These are phyloP conservation scores for Quillaja saponaria DNA, from an alignment of 306 rosid species.

Conservation along the genomic window DNA sequence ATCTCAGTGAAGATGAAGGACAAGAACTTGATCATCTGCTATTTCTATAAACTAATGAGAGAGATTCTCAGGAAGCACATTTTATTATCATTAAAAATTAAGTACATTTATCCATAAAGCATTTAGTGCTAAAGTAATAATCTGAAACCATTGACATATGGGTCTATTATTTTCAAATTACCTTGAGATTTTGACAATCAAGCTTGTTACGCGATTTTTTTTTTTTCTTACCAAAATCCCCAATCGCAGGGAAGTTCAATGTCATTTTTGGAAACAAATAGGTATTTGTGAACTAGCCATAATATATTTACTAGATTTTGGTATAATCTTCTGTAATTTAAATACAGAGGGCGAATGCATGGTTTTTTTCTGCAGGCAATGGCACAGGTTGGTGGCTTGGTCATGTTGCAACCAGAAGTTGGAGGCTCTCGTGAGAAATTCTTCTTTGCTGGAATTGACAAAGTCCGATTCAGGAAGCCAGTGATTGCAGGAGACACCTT, in stretches of 20 bases:
- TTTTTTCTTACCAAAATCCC: background rate
- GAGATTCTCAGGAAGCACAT: too few species aligned
- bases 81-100: too few species aligned
- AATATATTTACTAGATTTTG: too few species aligned
- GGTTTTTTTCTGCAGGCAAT: conserved; percentile 61
- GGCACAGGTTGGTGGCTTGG: conserved; percentile 96
- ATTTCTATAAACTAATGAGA: too few species aligned
- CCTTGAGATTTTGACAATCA: background rate
- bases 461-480: conserved; percentile 85
- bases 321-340: conserved; percentile 2
- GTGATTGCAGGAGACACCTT: conserved; percentile 92
- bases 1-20: too few species aligned
- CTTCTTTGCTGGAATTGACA: conserved; percentile 94
- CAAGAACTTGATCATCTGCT: too few species aligned
- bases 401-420: conserved; percentile 88
- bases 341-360: conserved; percentile 5
- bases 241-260: background rate
- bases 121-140: too few species aligned
- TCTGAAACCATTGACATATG: too few species aligned
- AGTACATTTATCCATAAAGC: too few species aligned
- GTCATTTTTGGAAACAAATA: too few species aligned
- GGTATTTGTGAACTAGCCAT: background rate
- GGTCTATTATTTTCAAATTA: too few species aligned
- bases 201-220: background rate
- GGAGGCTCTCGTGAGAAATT: conserved; percentile 83